Evolutionary conservation across 495 filamentous ascomycete genomes (phyloP).

Genomic region (Penicillium herquei): DNA sequence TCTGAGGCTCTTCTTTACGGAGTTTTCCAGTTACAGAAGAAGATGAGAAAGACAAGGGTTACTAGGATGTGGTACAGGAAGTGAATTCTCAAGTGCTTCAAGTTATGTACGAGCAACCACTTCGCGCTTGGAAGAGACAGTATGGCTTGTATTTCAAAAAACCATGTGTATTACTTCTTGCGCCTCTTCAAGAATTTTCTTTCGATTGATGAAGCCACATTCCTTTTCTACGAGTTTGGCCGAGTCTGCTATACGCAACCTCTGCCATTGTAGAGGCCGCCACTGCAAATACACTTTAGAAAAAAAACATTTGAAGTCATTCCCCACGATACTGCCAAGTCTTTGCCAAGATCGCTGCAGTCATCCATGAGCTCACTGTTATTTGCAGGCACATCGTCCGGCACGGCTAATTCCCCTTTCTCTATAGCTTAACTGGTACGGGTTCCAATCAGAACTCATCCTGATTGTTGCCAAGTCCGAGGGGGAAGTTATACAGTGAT

Average conservation of each 20-base stretch:
- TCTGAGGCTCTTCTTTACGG: constrained; percentile 93
- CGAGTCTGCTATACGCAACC: neutral
- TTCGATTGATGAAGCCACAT: neutral
- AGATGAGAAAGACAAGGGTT: constrained; percentile 76
- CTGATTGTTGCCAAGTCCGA: neutral
- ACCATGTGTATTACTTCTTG: too few relatives aligned
- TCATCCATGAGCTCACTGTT: neutral
- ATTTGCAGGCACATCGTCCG: neutral
- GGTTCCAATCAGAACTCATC: neutral
- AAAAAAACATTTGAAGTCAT: neutral
- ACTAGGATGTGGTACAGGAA: constrained; percentile 49
- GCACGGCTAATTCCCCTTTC: neutral
- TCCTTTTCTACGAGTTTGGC: neutral
- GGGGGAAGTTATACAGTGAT: neutral
- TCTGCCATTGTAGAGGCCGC: neutral
- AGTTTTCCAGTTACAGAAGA: constrained; percentile 89
- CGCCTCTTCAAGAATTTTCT: too few relatives aligned
- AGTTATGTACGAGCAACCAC: too few relatives aligned
- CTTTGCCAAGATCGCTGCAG: neutral
- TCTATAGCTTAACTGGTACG: neutral
- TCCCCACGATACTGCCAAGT: neutral
- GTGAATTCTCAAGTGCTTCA: too few relatives aligned
- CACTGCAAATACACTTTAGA: neutral
- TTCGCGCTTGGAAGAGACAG: too few relatives aligned
- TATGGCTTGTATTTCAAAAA: too few relatives aligned